Evolutionary conservation across 2,329 filamentous ascomycete genomes (phyloP), one percentile per base, ranked within the genome.

Genomic region (Aspergillus calidoustus): DNA sequence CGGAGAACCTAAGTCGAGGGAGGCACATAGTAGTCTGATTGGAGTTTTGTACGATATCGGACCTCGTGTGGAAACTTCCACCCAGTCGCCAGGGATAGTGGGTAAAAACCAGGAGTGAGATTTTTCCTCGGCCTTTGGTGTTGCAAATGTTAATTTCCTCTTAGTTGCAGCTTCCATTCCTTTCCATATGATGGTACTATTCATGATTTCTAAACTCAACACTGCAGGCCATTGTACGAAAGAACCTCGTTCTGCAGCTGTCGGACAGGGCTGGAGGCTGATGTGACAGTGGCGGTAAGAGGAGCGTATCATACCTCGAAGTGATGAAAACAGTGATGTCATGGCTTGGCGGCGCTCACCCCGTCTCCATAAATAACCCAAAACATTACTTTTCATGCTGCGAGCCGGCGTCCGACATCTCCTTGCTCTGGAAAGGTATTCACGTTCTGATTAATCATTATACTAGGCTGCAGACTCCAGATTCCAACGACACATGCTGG

Each of bases 301-400:
- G 50, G 30, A 19, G 30, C 31, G 30, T 41, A 52, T 41, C 50
- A 38, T 4, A 52, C 19, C 13, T 48, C 25, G 34, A 41, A 41
- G 43, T 44, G 47, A 58, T 58, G 48, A 52, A 58, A 52, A 19
- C 11, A 34, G 30, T 58, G 55, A 58, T 58, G 55, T 58, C 44
- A 58, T 58, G 34, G 34, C 38, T 58, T 50, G 55, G 38, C 54
- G 30, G 23, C 46, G 30, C 43, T 23, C 9, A 28, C n/a, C 52
- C 31, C 34, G 31, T 31, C 38, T 28, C 53, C 43, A 48, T 55
- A 48, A 55, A 55, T 47, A 55, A 38, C 25, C 34, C 38, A 34
- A 51, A 51, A 30, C 5, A 51, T 17, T 17, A 41, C 4, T 15
- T 41, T 25, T 43, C 9, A 52, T 43, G 50, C 34, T 41, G 50